Base-by-base conservation (phyloP, 192 early-diverging fungal species). In the Coemansia sp. region DNA sequence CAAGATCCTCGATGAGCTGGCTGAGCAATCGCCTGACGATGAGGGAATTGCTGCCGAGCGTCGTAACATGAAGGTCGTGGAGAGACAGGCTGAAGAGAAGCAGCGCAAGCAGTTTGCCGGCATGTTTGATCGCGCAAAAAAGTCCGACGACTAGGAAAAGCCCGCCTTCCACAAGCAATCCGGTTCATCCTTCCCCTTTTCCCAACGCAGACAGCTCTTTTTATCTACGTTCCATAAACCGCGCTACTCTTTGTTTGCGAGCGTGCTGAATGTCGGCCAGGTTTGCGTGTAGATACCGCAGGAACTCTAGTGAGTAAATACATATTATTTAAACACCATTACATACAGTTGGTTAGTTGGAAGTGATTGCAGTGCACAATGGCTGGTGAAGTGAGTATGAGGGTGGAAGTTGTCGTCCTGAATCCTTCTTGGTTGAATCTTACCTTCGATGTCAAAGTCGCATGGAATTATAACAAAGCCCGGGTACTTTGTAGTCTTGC, bases 61-160 rank as follows among this genome's bases (percentile, higher is more conserved):
- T 59, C 61, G 56, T 15, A 70, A 75, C 53, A 77, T 83, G 32
- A 60, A 50, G 38, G 37, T 42, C 63, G 74, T 61, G 65, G 80
- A 83, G 18, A 76, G 68, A 58, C 64, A 71, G 63, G 68, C 75
- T 8, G 75, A 74, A 13, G 43, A 18, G 53, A 83, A 83, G 72
- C 75, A 77, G 80, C 75, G 72, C 60, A 65, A 71, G 64, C 71
- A 74, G 50, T 58, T 83, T 50, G 68, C 61, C 1, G 80, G 80
- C 52, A 83, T 83, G 80, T 83, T 83, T 65, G 71, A 77, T 64
- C 75, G 80, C 18, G 65, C 66, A 11, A 77, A 70, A 32, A 64
- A 70, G 38, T 6, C 56, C 10, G 62, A 37, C 57, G 8, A 37
- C 11, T 19, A 50, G 47, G 45, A 38, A 21, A 21, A 23, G 56